Evolutionary conservation across 2,329 filamentous ascomycete genomes (phyloP).

Genomic region (Rhytidhysteron rufulum): DNA sequence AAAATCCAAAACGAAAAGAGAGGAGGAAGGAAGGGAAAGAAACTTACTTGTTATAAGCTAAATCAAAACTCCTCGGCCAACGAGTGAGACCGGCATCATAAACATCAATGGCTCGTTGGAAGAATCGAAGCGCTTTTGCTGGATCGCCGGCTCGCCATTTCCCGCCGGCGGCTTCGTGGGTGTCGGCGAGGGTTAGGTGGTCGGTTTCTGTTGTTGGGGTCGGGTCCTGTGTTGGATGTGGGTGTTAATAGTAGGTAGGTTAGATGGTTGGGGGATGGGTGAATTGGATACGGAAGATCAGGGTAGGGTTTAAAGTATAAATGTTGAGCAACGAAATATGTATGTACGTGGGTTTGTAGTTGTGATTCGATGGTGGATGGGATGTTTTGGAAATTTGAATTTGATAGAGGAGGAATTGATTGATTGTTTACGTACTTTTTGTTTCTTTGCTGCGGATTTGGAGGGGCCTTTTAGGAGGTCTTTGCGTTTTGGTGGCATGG

Average conservation of each 20-base stretch:
- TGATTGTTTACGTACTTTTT: background rate
- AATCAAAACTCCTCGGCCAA: constrained; percentile 62
- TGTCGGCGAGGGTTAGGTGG: constrained; percentile 64
- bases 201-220: constrained; percentile 63
- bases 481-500: constrained; percentile 4
- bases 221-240: constrained; percentile 44
- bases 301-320: too few species aligned
- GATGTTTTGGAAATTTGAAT: too few species aligned
- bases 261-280: too few species aligned
- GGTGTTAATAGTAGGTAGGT: too few species aligned
- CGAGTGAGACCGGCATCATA: constrained; percentile 62
- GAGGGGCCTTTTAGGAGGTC: constrained; percentile 1
- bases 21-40: background rate
- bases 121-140: constrained; percentile 60
- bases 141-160: constrained; percentile 72
- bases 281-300: too few species aligned
- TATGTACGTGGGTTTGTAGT: too few species aligned
- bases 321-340: too few species aligned
- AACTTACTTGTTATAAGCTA: constrained; percentile 70
- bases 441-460: background rate
- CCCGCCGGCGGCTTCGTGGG: constrained; percentile 66
- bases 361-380: too few species aligned
- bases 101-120: constrained; percentile 60
- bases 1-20: background rate
- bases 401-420: too few species aligned